Conservation (phyloP, 768 basidiomycete genomes). For the Saitozyma sp. region DNA sequence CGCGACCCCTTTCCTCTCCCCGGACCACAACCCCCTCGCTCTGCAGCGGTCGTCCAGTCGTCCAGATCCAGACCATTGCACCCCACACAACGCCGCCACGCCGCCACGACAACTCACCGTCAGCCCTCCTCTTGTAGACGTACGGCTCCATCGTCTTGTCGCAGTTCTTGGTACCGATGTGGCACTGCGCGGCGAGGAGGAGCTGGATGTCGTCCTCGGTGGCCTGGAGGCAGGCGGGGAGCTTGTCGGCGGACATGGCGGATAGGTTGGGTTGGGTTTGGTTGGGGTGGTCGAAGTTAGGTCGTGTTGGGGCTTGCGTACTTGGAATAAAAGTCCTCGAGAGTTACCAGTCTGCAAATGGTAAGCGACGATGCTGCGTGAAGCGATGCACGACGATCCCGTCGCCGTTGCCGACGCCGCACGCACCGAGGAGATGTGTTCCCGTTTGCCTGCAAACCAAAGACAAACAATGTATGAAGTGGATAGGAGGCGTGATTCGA, state of each 20-base stretch:
- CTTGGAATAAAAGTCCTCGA: conserved; percentile 39
- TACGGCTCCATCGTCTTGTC: conserved; percentile 99
- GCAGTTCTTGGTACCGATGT: conserved; percentile 98
- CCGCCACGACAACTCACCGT: conserved; percentile 64
- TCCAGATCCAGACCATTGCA: neutral
- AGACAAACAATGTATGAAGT: conserved; percentile 16
- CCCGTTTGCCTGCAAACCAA: conserved; percentile 30
- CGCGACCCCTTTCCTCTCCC: neutral
- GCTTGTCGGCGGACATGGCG: conserved; percentile 60
- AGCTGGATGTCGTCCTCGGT: conserved; percentile 98
- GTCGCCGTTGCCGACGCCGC: no score
- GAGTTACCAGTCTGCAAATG: conserved; percentile 3
- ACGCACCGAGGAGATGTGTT: conserved; percentile 23
- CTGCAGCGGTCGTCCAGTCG: neutral
- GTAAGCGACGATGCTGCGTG: neutral
- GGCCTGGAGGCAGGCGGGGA: conserved; percentile 87
- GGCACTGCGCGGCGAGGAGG: conserved; percentile 90
- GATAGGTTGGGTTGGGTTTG: conserved; percentile 14
- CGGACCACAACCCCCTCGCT: neutral
- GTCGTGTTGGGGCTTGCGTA: conserved; percentile 42
- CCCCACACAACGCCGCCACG: neutral
- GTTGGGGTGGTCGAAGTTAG: conserved; percentile 2
- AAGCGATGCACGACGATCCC: neutral
- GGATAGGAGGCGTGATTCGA: neutral
- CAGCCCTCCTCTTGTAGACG: conserved; percentile 92